Evolutionary conservation across 225 moss, liverwort and hornwort species (phyloP).

Genomic region (Physcomitrium patens): DNA sequence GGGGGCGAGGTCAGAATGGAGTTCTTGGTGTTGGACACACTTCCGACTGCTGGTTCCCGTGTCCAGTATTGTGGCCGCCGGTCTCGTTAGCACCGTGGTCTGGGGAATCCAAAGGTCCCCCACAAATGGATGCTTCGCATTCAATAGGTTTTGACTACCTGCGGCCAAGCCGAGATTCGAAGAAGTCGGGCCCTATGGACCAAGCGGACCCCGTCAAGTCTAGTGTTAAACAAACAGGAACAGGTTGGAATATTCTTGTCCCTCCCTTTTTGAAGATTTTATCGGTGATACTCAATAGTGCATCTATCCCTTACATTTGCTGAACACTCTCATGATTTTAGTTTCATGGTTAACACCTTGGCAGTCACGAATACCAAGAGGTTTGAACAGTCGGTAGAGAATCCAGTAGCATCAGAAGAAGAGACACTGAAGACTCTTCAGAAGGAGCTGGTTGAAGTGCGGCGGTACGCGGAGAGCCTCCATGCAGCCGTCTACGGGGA

Average conservation of each 20-base stretch:
- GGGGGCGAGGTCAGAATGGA: slow-evolving; percentile 69
- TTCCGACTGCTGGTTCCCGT: slow-evolving; percentile 68
- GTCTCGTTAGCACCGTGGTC: slow-evolving; percentile 9
- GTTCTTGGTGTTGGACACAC: slow-evolving; percentile 61
- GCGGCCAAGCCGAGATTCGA: slow-evolving; percentile 10
- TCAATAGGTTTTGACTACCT: not conserved
- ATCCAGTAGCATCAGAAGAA: slow-evolving; percentile 17
- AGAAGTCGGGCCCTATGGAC: too few relatives aligned
- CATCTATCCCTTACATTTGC: too few relatives aligned
- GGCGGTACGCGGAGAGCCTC: slow-evolving; percentile 56
- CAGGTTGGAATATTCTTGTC: too few relatives aligned
- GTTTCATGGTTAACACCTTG: not conserved
- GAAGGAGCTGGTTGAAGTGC: slow-evolving; percentile 50
- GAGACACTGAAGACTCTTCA: slow-evolving; percentile 38
- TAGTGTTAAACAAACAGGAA: too few relatives aligned
- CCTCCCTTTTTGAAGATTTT: too few relatives aligned
- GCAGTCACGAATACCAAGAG: slow-evolving; percentile 30
- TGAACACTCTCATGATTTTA: too few relatives aligned
- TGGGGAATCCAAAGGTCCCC: slow-evolving; percentile 34
- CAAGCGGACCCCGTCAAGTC: too few relatives aligned
- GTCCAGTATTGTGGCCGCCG: slow-evolving; percentile 62
- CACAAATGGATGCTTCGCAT: slow-evolving; percentile 26
- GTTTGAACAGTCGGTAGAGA: slow-evolving; percentile 29
- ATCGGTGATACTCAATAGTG: too few relatives aligned
- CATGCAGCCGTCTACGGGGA: slow-evolving; percentile 57